Evolutionary conservation across 805 yeast genomes (phyloP).

Genomic region (Suhomyces prunicola): DNA sequence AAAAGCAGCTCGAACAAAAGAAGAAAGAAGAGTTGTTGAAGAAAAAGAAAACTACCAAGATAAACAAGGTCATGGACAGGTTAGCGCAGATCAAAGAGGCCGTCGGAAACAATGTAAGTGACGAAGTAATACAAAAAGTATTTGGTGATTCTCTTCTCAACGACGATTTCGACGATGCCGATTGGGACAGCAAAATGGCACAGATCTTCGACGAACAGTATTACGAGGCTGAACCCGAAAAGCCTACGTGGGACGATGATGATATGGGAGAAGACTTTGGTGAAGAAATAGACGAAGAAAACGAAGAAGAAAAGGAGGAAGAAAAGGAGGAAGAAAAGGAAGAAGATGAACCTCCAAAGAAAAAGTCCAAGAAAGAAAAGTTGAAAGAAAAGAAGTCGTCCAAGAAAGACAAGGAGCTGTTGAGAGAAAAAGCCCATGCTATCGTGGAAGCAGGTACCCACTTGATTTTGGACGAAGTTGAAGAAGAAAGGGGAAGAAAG

Average conservation of each 20-base stretch:
- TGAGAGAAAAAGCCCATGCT: slow-evolving; percentile 68
- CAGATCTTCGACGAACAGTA: slow-evolving; percentile 83
- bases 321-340: slow-evolving; percentile 14
- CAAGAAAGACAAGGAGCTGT: slow-evolving; percentile 59
- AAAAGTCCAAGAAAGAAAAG: slow-evolving; percentile 52
- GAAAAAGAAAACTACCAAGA: slow-evolving; percentile 71
- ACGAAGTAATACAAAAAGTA: slow-evolving; percentile 57
- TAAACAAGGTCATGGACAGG: slow-evolving; percentile 74
- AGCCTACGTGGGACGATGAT: slow-evolving; percentile 68
- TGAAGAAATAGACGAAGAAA: slow-evolving; percentile 17
- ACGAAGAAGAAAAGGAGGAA: slow-evolving; percentile 13
- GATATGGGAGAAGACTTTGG: slow-evolving; percentile 24
- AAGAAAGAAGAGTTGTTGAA: slow-evolving; percentile 60
- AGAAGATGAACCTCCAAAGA: slow-evolving; percentile 20
- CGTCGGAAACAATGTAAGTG: slow-evolving; percentile 61
- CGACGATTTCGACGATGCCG: slow-evolving; percentile 84
- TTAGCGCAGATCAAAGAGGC: slow-evolving; percentile 62
- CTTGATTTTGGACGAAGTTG: slow-evolving; percentile 63
- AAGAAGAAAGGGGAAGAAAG: slow-evolving; percentile 57
- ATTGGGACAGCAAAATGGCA: slow-evolving; percentile 86
- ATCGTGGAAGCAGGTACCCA: slow-evolving; percentile 73
- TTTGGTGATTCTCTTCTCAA: slow-evolving; percentile 75
- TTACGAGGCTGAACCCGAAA: slow-evolving; percentile 49
- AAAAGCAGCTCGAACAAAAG: slow-evolving; percentile 47
- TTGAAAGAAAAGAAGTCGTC: slow-evolving; percentile 53